phyloP scores from a whole-genome alignment of 345 rosid species.

The Nephelium lappaceum region DNA sequence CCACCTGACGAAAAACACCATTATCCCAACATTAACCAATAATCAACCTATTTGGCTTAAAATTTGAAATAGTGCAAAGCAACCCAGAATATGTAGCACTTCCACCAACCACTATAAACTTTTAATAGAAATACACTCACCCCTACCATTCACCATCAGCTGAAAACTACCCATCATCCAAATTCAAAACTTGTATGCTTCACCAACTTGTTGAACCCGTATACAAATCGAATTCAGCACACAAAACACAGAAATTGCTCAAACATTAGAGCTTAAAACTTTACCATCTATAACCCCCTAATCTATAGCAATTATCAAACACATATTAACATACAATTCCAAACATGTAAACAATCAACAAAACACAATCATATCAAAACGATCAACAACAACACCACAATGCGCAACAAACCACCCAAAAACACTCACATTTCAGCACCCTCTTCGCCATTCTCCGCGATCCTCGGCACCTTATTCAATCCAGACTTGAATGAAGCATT shows the following conservation, averaged over 20 bases:
- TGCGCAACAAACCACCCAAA: too few relatives aligned
- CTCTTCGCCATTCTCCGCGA: constrained; percentile 95
- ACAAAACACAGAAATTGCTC: neutral
- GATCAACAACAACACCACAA: too few relatives aligned
- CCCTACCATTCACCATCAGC: neutral
- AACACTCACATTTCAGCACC: constrained; percentile 91
- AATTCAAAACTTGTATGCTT: neutral
- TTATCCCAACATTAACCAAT: constrained; percentile 16
- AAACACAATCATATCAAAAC: neutral
- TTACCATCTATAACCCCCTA: neutral
- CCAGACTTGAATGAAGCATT: constrained; percentile 89
- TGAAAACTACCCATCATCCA: neutral
- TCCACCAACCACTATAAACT: neutral
- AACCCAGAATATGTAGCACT: neutral
- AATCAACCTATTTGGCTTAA: neutral
- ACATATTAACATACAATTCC: neutral
- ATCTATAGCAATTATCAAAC: neutral
- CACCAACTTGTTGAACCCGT: neutral
- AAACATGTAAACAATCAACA: neutral
- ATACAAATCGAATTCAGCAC: neutral
- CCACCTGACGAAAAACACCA: constrained; percentile 69
- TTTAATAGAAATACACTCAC: neutral
- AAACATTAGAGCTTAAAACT: neutral
- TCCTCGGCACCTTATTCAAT: constrained; percentile 78
- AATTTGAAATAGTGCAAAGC: neutral